Conservation (phyloP, 164 flowering plant genomes). For the Cinnamomum chago region DNA sequence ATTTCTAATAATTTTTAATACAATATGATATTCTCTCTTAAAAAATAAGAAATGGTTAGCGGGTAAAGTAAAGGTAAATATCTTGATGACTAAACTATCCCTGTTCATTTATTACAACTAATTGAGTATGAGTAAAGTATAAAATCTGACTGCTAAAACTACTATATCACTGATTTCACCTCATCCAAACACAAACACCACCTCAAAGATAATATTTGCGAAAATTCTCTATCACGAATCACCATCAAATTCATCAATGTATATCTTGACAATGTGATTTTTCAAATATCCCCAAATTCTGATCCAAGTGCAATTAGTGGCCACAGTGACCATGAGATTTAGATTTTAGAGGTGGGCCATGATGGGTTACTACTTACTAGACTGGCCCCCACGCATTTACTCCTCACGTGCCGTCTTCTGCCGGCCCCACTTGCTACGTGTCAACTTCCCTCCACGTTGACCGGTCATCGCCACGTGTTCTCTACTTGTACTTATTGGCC, state of each 20-base stretch:
- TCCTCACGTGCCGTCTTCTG: neutral
- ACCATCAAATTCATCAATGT: neutral
- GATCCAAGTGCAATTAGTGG: neutral
- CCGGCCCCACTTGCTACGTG: neutral
- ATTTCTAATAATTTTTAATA: too few relatives aligned
- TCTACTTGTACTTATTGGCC: conserved; percentile 3
- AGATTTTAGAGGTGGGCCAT: neutral
- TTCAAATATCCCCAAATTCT: neutral
- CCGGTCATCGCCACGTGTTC: conserved; percentile 20
- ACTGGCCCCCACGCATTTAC: neutral
- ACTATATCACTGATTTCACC: too few relatives aligned
- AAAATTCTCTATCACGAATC: neutral
- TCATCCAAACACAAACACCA: too few relatives aligned
- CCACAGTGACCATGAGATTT: too few relatives aligned
- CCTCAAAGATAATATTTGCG: neutral
- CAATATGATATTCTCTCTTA: too few relatives aligned
- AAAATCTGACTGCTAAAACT: too few relatives aligned
- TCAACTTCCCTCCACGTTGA: neutral
- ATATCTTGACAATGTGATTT: neutral
- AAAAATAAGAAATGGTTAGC: too few relatives aligned
- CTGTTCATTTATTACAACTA: too few relatives aligned
- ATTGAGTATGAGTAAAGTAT: too few relatives aligned
- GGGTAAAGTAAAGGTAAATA: too few relatives aligned
- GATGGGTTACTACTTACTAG: neutral
- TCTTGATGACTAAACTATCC: too few relatives aligned